These are phyloP conservation scores for Aegle marmelos DNA, from an alignment of 345 rosid species.

Conservation along the genomic window DNA sequence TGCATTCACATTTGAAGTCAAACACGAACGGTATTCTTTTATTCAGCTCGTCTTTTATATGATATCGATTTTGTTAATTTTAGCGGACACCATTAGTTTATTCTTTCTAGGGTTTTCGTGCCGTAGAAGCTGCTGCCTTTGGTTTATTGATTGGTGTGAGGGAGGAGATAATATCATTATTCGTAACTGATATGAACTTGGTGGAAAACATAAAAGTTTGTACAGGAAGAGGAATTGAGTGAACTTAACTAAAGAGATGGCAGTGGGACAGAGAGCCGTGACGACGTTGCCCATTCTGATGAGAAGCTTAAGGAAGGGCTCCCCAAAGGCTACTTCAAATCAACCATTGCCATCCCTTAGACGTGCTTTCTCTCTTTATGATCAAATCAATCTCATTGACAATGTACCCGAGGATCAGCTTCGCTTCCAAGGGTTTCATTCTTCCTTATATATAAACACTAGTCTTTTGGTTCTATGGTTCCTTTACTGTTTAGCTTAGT, in stretches of 20 bases:
- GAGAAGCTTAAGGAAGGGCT: conserved; percentile 37
- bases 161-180: background rate
- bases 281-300: conserved; percentile 57
- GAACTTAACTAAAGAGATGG: conserved; percentile 31
- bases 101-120: background rate
- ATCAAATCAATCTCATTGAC: conserved; percentile 91
- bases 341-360: conserved; percentile 63
- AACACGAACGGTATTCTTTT: background rate
- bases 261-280: conserved; percentile 46
- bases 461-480: background rate
- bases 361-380: conserved; percentile 89
- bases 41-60: background rate
- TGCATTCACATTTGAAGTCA: background rate
- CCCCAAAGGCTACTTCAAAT: conserved; percentile 13
- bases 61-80: background rate
- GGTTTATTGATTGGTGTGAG: background rate
- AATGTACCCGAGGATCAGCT: conserved; percentile 90
- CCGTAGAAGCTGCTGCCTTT: background rate
- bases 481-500: background rate
- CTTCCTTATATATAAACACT: background rate
- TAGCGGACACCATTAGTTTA: background rate
- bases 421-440: conserved; percentile 64
- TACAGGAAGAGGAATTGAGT: background rate
- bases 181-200: background rate
- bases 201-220: background rate